Evolutionary conservation across 106 monocot species (phyloP), one percentile per base, ranked within the genome.

Genomic region (Platanthera guangdongensis): DNA sequence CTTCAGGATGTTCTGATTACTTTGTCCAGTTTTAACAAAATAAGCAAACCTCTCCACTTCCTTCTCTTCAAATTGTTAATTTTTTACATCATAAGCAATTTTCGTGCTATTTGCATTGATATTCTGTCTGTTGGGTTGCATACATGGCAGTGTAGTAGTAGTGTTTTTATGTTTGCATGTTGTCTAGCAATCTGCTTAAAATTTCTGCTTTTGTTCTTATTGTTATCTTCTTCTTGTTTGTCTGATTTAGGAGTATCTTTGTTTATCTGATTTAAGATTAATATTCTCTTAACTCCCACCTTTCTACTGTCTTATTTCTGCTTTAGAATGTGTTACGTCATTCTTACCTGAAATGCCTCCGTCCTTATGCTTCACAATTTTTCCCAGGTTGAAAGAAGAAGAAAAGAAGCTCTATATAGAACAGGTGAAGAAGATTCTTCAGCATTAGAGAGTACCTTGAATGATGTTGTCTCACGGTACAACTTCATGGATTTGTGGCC

Each of bases 401-500:
- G 76, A 71, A 94, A 94, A 78, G 97, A 94, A 78, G 87, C 97
- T 77, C 76, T 97, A 46, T 87, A 84, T 74, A 85, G 71, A 52
- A 74, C 83, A 80, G 68, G 39, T 75, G 97, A 97, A 52, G 91
- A 97, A 39, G 57, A 53, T 62, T 80, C 83, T 76, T 79, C 83
- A 75, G 74, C 77, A 50, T 78, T 84, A 25, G 87, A 97, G 67
- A 81, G 78, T 82, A 86, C 91, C 7, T 82, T 97, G 65, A 76
- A 90, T 71, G 97, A 94, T 68, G 80, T 94, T 9, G 83, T 97
- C 75, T 86, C 89, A 19, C 93, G 94, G 9, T 97, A 97, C 47
- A 94, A 89, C 75, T 97, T 86, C 83, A 89, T 86, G 88, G 91
- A 97, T 89, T 91, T 97, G 78, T 94, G 87, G 84, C 97, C 97